Conservation (phyloP, 2,329 filamentous ascomycete genomes). For the Aspergillus pseudoviridinutans region DNA sequence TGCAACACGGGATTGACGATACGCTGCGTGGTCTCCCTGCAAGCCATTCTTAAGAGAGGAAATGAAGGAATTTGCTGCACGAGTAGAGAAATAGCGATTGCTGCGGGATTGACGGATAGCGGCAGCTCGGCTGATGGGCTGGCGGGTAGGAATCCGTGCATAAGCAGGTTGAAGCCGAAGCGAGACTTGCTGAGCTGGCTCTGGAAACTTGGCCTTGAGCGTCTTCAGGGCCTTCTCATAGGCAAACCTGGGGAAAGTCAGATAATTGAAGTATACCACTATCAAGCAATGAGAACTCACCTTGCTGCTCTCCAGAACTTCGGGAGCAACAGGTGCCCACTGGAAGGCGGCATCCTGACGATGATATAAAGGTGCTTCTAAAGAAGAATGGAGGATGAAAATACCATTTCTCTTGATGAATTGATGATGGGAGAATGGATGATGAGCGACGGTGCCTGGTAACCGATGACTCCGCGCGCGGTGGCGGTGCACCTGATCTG, state of each 20-base stretch:
- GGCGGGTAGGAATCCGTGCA: constrained; percentile 53
- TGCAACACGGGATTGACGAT: constrained; percentile 55
- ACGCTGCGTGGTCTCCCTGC: constrained; percentile 49
- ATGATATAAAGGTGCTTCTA: constrained; percentile 2
- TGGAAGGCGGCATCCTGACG: constrained; percentile 44
- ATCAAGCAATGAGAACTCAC: constrained; percentile 27
- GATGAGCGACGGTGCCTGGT: constrained; percentile 10
- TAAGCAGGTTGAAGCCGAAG: constrained; percentile 58
- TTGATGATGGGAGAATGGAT: constrained; percentile 10
- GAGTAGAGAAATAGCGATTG: constrained; percentile 58
- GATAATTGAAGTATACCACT: constrained; percentile 8
- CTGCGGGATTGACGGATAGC: constrained; percentile 61
- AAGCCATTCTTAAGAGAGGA: constrained; percentile 42
- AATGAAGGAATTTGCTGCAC: constrained; percentile 47
- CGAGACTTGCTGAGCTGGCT: constrained; percentile 34
- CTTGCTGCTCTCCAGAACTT: constrained; percentile 47
- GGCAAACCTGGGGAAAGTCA: constrained; percentile 41
- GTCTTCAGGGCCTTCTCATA: constrained; percentile 45
- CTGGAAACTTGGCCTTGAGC: constrained; percentile 41
- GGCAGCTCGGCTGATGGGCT: constrained; percentile 59
- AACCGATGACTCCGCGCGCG: constrained; percentile 26
- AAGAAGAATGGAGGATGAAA: constrained; percentile 12
- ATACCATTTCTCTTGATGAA: constrained; percentile 15
- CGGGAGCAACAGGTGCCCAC: constrained; percentile 48
- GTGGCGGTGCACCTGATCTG: constrained; percentile 23